Evolutionary conservation across 495 filamentous ascomycete species (phyloP), one percentile per base, ranked within the genome.

Genomic region (Wilcoxina mikolae): DNA sequence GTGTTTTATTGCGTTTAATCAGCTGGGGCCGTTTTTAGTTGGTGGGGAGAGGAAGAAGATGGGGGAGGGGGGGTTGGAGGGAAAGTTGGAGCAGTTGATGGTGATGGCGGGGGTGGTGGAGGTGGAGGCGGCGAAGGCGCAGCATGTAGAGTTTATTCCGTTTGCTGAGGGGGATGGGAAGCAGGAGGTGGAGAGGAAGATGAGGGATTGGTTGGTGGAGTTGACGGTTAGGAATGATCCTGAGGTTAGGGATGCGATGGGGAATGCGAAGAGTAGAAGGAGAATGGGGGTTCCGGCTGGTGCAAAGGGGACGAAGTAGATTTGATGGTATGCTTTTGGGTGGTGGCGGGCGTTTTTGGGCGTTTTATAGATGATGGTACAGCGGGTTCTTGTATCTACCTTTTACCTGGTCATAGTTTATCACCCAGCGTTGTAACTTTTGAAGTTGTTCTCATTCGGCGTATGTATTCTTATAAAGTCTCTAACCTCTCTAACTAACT

Each of bases 1-100:
- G n/a, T 61, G 88, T 18, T 89, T 88, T 67, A 89, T 95, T 45
- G 93, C 89, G 57, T 80, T 95, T 54, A 82, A 80, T n/a, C 87
- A 95, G 68, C 76, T 94, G 18, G 78, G 78, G 0, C 81, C 82
- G 3, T 67, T 89, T 3, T 66, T 87, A 26, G 64, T 59, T 61
- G 69, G 67, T 12, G 15, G 18, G 3, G 43, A 17, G 28, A n/a
- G 42, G 4, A 24, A n/a, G 33, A 23, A 28, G 11, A 4, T 10
- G n/a, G 23, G 15, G 3, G 5, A 11, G 23, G 9, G 25, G 17
- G 26, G 12, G 4, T 20, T 52, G 3, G 49, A 52, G 47, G 70
- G 56, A 11, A 68, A 74, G 53, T 54, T 79, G 35, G 68, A 70
- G 42, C 65, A 71, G 11, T 57, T 71, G 26, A n/a, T n/a, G n/a